Evolutionary conservation across 2,329 filamentous ascomycete genomes (phyloP), one percentile per base, ranked within the genome.

Genomic region (Ophiosphaerella narmari): DNA sequence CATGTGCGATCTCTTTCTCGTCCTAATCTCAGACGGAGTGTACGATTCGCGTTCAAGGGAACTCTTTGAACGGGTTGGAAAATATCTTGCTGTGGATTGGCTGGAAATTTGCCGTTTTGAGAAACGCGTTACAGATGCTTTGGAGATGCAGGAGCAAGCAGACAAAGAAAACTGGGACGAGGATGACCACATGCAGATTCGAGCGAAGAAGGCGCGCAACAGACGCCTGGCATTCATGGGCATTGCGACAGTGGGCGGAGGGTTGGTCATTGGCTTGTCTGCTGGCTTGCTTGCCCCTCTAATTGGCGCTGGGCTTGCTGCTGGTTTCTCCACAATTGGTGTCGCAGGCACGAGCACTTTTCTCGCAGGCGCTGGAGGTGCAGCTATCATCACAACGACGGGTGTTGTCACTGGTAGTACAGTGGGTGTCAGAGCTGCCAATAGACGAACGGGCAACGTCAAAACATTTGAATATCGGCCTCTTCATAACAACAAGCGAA

Each of bases 91-190:
- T 36, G 87, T 99, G 7, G 82, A 87, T 11, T 96, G 90, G 91
- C 79, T 95, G 46, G 94, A 99, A 59, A 96, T 97, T 50, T 96
- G 91, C 74, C 86, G 91, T 34, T 99, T 99, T 66, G 94, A 99
- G 75, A 97, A 97, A 76, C 88, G 91, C 45, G 91, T 99, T 5
- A 97, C 94, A 7, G 94, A 99, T 74, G 91, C 94, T 1, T 78
- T 99, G 18, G 94, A 99, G 74, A 97, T 99, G 91, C 93, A 97
- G 74, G 91, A 97, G 73, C 86, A 89, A 39, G 90, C 91, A 5
- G 89, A 91, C 56, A 95, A 93, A 66, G 94, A 99, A 75, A 96
- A 93, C 57, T 99, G 94, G 94, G 95, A 97, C 60, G 94, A 99
- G 72, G 88, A 94, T 9, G 90, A 95, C 58, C 91, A 97, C 70